Evolutionary conservation across 129 eudicot genomes (phyloP).

Genomic region (Pulicaria dysenterica): DNA sequence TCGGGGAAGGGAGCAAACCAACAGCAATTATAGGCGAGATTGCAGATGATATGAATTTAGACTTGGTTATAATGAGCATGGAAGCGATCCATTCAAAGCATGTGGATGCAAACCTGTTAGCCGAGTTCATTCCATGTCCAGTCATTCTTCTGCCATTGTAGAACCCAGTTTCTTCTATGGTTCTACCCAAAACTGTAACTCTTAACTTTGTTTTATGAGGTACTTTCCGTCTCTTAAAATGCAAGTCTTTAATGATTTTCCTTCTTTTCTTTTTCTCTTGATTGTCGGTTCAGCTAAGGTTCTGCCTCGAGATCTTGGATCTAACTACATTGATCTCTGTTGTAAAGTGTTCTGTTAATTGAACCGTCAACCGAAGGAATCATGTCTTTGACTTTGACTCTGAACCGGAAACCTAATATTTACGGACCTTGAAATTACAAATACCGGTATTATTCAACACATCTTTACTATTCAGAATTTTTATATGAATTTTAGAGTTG

Average conservation of each 20-base stretch:
- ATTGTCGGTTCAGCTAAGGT: neutral
- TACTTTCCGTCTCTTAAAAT: constrained; percentile 9
- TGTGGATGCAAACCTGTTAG: constrained; percentile 89
- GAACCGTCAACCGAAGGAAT: neutral
- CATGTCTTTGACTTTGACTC: neutral
- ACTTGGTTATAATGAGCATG: constrained; percentile 94
- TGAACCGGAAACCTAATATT: neutral
- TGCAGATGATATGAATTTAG: constrained; percentile 91
- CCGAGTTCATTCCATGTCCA: constrained; percentile 97
- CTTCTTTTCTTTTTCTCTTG: neutral
- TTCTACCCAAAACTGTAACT: constrained; percentile 46
- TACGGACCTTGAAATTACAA: neutral
- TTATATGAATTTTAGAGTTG: too few species aligned
- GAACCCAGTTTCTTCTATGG: constrained; percentile 5
- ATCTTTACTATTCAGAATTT: too few species aligned
- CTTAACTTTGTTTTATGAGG: constrained; percentile 25
- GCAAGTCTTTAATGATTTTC: neutral
- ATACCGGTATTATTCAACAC: neutral
- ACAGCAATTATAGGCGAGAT: constrained; percentile 94
- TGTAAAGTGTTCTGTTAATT: constrained; percentile 17
- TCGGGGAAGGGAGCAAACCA: constrained; percentile 91
- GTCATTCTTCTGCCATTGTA: constrained; percentile 81
- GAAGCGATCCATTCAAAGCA: constrained; percentile 97
- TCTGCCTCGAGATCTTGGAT: neutral
- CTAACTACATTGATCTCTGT: neutral